phyloP scores from a whole-genome alignment of 2,329 filamentous ascomycete genomes.

The Ophiostoma himal-ulmi region DNA sequence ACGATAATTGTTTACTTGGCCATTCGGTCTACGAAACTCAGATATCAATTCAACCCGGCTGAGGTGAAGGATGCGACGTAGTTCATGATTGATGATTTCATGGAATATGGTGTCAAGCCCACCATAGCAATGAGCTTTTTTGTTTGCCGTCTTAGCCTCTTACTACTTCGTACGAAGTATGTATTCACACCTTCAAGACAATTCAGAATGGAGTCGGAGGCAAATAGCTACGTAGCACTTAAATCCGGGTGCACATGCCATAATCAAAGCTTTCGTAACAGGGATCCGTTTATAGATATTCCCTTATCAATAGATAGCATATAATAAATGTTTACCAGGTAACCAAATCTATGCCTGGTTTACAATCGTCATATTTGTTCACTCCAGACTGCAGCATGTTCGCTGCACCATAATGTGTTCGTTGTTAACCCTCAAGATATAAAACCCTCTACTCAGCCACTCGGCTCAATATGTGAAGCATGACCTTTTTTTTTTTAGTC shows the following conservation, averaged over 20 bases:
- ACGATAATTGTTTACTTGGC: background rate
- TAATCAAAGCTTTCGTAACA: background rate
- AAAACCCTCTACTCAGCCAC: background rate
- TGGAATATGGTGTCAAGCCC: background rate
- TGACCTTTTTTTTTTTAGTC: too few species aligned
- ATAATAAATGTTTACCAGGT: background rate
- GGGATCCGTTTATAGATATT: background rate
- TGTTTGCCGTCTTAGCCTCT: background rate
- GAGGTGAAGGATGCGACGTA: background rate
- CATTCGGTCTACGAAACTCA: background rate
- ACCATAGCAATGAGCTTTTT: background rate
- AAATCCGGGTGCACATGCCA: background rate
- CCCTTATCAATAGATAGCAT: constrained; percentile 3
- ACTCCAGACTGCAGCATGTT: background rate
- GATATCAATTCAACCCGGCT: background rate
- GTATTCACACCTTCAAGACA: too few species aligned
- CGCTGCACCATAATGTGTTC: too few species aligned
- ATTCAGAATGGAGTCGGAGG: too few species aligned
- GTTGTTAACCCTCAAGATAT: too few species aligned
- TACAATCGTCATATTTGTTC: background rate
- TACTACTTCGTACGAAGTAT: too few species aligned
- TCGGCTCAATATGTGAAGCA: background rate
- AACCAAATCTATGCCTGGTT: background rate
- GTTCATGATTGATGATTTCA: background rate
- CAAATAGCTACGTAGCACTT: background rate